These are phyloP conservation scores for Hypomyces perniciosus DNA, from an alignment of 2,329 filamentous ascomycete species.

Conservation along the genomic window DNA sequence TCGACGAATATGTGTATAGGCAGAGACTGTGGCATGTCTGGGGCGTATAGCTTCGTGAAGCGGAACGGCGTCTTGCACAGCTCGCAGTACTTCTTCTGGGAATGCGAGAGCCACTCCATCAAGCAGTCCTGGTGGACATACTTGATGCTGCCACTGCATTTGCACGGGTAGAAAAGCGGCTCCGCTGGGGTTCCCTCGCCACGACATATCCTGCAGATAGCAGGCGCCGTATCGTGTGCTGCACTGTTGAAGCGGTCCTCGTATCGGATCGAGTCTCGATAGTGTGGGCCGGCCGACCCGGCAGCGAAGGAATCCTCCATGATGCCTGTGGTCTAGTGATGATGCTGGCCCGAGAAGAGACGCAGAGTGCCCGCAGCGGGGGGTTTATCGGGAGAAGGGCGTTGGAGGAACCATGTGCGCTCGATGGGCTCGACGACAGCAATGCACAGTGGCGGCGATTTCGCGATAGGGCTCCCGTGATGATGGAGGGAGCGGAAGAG, in stretches of 20 bases:
- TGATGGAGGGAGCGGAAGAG: no score
- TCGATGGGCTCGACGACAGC: neutral
- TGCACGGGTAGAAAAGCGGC: constrained; percentile 94
- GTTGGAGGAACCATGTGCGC: constrained; percentile 15
- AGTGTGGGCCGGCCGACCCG: constrained; percentile 13
- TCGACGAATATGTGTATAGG: constrained; percentile 75
- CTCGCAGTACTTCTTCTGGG: constrained; percentile 99
- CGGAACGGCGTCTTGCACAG: constrained; percentile 97
- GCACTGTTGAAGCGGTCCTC: constrained; percentile 2
- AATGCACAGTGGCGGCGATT: neutral
- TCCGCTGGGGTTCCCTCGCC: constrained; percentile 78
- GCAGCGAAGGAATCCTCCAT: constrained; percentile 9
- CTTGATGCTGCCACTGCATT: constrained; percentile 98
- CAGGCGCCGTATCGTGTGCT: constrained; percentile 38
- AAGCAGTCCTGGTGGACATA: constrained; percentile 96
- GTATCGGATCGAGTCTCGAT: constrained; percentile 6
- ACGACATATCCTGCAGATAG: constrained; percentile 96
- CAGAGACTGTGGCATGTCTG: constrained; percentile 81
- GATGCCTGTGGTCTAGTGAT: neutral
- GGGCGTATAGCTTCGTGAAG: constrained; percentile 96
- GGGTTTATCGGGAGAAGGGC: constrained; percentile 6
- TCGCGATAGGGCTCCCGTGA: no score
- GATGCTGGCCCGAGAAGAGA: neutral
- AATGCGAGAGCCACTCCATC: constrained; percentile 98
- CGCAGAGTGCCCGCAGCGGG: constrained; percentile 5